Percentiles rank a stretch among this genome's conserved stretches.
Conservation (phyloP, 2,329 filamentous ascomycete genomes). For the Geoglossum cookeanum region DNA sequence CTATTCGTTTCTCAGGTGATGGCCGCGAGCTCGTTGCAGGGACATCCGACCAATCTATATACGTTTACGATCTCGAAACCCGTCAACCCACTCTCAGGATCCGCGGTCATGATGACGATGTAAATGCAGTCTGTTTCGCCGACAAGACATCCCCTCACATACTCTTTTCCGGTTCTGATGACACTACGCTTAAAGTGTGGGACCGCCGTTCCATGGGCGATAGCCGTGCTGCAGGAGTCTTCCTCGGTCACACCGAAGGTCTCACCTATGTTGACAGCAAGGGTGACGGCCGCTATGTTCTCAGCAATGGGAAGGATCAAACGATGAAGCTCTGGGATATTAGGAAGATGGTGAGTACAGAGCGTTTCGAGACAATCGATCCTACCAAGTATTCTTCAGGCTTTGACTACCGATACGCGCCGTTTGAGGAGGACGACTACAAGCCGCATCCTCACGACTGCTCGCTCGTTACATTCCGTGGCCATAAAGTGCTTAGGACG, state of each 20-base stretch:
- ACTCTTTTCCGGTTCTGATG: constrained; percentile 87
- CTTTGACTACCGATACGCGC: constrained; percentile 58
- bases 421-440: constrained; percentile 46
- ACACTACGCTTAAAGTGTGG: constrained; percentile 90
- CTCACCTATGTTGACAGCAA: constrained; percentile 58
- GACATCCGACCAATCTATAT: constrained; percentile 57
- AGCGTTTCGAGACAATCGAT: constrained; percentile 37
- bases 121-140: constrained; percentile 93
- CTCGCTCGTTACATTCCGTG: constrained; percentile 81
- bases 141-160: constrained; percentile 80
- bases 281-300: constrained; percentile 71
- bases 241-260: constrained; percentile 45
- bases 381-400: constrained; percentile 37
- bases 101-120: constrained; percentile 64
- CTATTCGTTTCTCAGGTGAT: constrained; percentile 79
- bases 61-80: constrained; percentile 84
- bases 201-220: constrained; percentile 55
- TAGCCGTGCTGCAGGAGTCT: constrained; percentile 42
- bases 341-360: constrained; percentile 65
- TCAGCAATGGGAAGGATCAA: constrained; percentile 91
- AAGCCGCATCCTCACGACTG: constrained; percentile 68
- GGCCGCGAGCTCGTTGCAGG: constrained; percentile 81
- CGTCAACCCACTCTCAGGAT: constrained; percentile 56
- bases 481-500: constrained; percentile 74
- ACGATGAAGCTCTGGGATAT: constrained; percentile 96